Evolutionary conservation across 1,284 basidiomycete genomes (phyloP).

Genomic region (Leccinum ponderosum): DNA sequence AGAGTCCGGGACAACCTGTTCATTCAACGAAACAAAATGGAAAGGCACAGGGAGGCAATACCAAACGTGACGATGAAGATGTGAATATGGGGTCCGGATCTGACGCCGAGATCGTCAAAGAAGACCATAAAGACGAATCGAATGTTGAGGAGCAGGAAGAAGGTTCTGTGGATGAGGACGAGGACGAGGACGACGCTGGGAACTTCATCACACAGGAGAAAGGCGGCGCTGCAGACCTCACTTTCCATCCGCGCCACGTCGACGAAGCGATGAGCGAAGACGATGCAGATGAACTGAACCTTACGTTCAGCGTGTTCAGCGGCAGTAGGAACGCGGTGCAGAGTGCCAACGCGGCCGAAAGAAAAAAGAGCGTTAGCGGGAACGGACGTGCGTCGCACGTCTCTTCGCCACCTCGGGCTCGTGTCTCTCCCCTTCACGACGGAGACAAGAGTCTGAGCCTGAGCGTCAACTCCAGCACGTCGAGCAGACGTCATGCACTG

Average conservation of each 20-base stretch:
- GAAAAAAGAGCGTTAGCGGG: not conserved
- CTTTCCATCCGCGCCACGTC: constrained; percentile 9
- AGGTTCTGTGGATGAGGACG: constrained; percentile 10
- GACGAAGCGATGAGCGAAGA: constrained; percentile 20
- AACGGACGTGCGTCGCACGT: constrained; percentile 1
- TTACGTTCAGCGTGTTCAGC: constrained; percentile 35
- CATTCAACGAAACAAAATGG: constrained; percentile 9
- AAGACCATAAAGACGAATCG: constrained; percentile 3
- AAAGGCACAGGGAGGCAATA: not conserved
- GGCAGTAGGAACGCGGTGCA: constrained; percentile 2
- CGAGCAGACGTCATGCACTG: constrained; percentile 14
- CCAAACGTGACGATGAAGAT: constrained; percentile 17
- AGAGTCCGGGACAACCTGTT: not conserved
- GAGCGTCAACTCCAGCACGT: constrained; percentile 5
- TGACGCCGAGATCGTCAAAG: constrained; percentile 21
- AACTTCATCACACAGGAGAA: constrained; percentile 27
- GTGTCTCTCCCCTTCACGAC: constrained; percentile 4
- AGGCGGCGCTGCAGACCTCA: constrained; percentile 19
- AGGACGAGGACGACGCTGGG: constrained; percentile 4
- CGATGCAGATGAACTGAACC: constrained; percentile 1
- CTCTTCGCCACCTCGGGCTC: constrained; percentile 12
- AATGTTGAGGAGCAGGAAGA: constrained; percentile 4
- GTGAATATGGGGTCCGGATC: constrained; percentile 27
- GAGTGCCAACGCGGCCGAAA: constrained; percentile 1
- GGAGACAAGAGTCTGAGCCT: constrained; percentile 4